Conservation (phyloP, 805 yeast genomes). For the Komagataella mondaviorum region DNA sequence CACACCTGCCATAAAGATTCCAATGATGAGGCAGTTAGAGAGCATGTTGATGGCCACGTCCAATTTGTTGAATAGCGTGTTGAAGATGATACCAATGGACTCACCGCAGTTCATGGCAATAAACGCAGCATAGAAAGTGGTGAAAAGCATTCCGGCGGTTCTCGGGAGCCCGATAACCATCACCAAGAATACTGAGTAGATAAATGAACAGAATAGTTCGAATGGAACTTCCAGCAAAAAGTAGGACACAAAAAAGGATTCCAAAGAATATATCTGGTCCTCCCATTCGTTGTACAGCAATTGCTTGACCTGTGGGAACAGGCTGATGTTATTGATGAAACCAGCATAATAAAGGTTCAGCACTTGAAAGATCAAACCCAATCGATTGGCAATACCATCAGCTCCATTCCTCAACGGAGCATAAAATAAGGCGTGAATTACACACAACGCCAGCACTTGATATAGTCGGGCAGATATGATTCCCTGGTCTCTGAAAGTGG, state of each 20-base stretch:
- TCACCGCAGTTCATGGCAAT: slow-evolving; percentile 53
- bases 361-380: slow-evolving; percentile 48
- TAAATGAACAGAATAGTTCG: slow-evolving; percentile 36
- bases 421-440: slow-evolving; percentile 49
- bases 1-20: slow-evolving; percentile 66
- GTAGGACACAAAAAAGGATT: slow-evolving; percentile 41
- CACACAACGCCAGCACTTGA: slow-evolving; percentile 44
- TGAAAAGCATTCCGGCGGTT: slow-evolving; percentile 47
- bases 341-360: slow-evolving; percentile 58
- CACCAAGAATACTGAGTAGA: slow-evolving; percentile 45
- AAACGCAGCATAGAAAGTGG: slow-evolving; percentile 35
- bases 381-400: slow-evolving; percentile 40
- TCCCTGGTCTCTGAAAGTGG: slow-evolving; percentile 28
- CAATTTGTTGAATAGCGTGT: slow-evolving; percentile 46
- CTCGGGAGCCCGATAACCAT: slow-evolving; percentile 57
- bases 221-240: slow-evolving; percentile 44
- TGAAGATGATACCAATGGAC: slow-evolving; percentile 58
- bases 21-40: slow-evolving; percentile 42
- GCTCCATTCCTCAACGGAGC: slow-evolving; percentile 30
- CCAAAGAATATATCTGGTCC: slow-evolving; percentile 51
- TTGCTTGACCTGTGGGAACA: slow-evolving; percentile 52
- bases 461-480: slow-evolving; percentile 42
- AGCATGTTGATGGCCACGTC: slow-evolving; percentile 63
- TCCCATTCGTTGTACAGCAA: slow-evolving; percentile 57
- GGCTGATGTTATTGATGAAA: slow-evolving; percentile 51